A percentile compares a stretch with the other conserved stretches of the same genome.
Evolutionary conservation across 1,284 basidiomycete species (phyloP).

Genomic region (Rugosomyces carneus): DNA sequence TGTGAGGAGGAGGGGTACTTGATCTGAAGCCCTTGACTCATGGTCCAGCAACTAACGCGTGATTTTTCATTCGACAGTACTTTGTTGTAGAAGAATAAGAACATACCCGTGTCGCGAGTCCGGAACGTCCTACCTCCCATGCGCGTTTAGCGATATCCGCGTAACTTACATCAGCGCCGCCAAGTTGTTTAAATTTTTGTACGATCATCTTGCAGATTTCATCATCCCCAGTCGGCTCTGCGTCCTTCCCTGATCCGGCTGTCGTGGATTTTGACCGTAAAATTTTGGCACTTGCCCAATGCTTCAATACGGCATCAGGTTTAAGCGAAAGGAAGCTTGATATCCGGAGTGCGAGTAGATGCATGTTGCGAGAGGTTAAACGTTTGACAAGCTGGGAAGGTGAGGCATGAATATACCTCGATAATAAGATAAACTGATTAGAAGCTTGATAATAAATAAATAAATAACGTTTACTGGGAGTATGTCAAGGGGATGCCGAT

Average conservation of each 20-base stretch:
- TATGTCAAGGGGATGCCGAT: constrained; percentile 93
- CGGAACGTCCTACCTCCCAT: constrained; percentile 85
- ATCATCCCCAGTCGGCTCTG: constrained; percentile 63
- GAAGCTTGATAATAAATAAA: neutral
- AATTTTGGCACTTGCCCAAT: constrained; percentile 96
- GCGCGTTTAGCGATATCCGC: constrained; percentile 93
- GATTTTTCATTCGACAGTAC: neutral
- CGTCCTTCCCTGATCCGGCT: constrained; percentile 45
- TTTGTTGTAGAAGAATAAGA: neutral
- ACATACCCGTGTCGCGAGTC: constrained; percentile 82
- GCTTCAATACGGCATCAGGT: constrained; percentile 84
- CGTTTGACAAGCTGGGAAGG: constrained; percentile 77
- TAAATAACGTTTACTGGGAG: constrained; percentile 55
- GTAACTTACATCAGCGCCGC: constrained; percentile 76
- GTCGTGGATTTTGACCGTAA: constrained; percentile 57
- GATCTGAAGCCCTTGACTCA: constrained; percentile 85
- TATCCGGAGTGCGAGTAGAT: constrained; percentile 89
- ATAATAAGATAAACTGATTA: neutral
- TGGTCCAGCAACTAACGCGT: constrained; percentile 77
- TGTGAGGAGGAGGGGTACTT: constrained; percentile 85
- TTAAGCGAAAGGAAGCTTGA: constrained; percentile 80
- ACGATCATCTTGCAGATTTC: constrained; percentile 80
- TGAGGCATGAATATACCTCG: constrained; percentile 72
- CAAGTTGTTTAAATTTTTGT: constrained; percentile 75
- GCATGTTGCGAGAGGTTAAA: constrained; percentile 82